Percentiles rank a stretch among this genome's conserved stretches.
Conservation (phyloP, 208 protist genomes). For the Herpetomonas samuelpessoai region DNA sequence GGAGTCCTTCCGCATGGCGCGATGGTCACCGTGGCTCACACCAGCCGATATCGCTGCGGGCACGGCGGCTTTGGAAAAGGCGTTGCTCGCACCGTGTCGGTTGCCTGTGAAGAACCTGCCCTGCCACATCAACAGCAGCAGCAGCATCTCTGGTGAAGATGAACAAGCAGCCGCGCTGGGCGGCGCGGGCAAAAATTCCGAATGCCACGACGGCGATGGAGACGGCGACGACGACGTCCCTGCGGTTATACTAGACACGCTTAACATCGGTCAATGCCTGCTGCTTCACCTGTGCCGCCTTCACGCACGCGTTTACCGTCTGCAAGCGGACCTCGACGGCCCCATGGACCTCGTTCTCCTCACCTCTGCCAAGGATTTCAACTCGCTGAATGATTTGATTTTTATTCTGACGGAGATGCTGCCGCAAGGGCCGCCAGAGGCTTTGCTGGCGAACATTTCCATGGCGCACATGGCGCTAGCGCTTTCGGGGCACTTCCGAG, state of each 20-base stretch:
- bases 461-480: slow-evolving; percentile 51
- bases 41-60: not conserved
- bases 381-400: slow-evolving; percentile 69
- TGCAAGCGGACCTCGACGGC: slow-evolving; percentile 73
- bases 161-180: slow-evolving; percentile 10
- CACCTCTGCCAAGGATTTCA: slow-evolving; percentile 58
- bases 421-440: slow-evolving; percentile 25
- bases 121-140: slow-evolving; percentile 23
- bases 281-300: slow-evolving; percentile 74
- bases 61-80: not conserved
- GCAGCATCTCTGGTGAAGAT: slow-evolving; percentile 3
- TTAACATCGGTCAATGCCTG: slow-evolving; percentile 55
- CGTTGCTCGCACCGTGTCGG: not conserved
- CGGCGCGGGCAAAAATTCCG: slow-evolving; percentile 18
- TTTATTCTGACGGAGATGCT: slow-evolving; percentile 42
- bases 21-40: slow-evolving; percentile 37
- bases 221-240: not conserved
- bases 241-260: slow-evolving; percentile 1
- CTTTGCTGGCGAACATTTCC: slow-evolving; percentile 24
- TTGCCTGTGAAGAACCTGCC: no score
- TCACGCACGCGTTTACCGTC: slow-evolving; percentile 52
- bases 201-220: not conserved
- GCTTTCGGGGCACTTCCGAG: slow-evolving; percentile 30
- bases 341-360: slow-evolving; percentile 59
- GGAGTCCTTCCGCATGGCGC: slow-evolving; percentile 59